phyloP scores from a whole-genome alignment of 306 rosid genomes.

The Vigna angularis region DNA sequence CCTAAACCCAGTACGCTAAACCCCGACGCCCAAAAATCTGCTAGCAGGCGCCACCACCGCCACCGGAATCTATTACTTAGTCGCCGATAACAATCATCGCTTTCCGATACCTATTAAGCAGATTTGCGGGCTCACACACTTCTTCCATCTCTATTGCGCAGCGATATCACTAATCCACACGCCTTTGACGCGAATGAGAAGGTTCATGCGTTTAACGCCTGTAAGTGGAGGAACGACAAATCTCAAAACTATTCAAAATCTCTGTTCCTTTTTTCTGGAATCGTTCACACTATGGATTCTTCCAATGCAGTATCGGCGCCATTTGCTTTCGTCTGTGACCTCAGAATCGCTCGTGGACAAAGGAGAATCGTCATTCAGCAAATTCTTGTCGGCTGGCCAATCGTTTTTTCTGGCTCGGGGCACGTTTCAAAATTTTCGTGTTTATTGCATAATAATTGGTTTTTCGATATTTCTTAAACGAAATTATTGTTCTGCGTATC shows the following conservation, averaged over 20 bases:
- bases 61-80: conserved; percentile 12
- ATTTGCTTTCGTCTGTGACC: conserved; percentile 54
- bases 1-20: conserved; percentile 32
- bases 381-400: conserved; percentile 47
- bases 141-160: conserved; percentile 11
- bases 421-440: conserved; percentile 21
- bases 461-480: background rate
- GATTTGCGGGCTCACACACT: background rate
- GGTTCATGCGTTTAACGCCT: conserved; percentile 62
- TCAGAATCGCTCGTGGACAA: conserved; percentile 46
- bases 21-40: conserved; percentile 36
- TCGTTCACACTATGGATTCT: background rate
- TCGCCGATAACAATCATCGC: background rate
- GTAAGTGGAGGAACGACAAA: conserved; percentile 49
- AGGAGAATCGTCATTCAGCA: conserved; percentile 37
- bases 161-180: background rate
- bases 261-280: background rate
- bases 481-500: conserved; percentile 23
- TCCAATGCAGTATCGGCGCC: conserved; percentile 69
- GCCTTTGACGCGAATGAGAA: conserved; percentile 55
- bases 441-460: background rate
- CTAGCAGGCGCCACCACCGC: conserved; percentile 3
- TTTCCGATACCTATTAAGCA: conserved; percentile 19
- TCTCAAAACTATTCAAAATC: background rate
- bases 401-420: conserved; percentile 55